These are phyloP conservation scores for Trypanosoma conorhini DNA, from an alignment of 208 protist species.

Conservation along the genomic window DNA sequence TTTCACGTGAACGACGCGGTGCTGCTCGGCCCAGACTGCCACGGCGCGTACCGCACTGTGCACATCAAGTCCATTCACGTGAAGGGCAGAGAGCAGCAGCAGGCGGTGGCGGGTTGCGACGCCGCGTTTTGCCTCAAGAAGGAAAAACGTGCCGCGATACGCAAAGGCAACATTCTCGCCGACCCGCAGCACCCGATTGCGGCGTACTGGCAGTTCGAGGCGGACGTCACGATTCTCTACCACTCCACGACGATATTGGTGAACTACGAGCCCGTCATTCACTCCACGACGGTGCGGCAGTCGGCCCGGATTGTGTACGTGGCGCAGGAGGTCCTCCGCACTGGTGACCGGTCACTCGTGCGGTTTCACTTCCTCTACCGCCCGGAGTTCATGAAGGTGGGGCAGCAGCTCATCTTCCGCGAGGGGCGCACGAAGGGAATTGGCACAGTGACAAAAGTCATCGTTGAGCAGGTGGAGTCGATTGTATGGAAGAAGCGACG, in stretches of 20 bases:
- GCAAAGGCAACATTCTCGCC: slow-evolving; percentile 95
- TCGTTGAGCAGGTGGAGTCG: slow-evolving; percentile 41
- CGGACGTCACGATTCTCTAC: slow-evolving; percentile 97
- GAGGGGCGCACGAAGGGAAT: slow-evolving; percentile 95
- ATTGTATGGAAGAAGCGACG: slow-evolving; percentile 46
- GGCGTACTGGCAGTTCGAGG: slow-evolving; percentile 95
- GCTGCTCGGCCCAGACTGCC: slow-evolving; percentile 93
- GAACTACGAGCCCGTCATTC: slow-evolving; percentile 98
- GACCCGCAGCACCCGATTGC: slow-evolving; percentile 51
- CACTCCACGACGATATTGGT: slow-evolving; percentile 97
- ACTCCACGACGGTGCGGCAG: slow-evolving; percentile 92
- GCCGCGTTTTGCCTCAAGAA: slow-evolving; percentile 95
- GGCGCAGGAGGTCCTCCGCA: slow-evolving; percentile 92
- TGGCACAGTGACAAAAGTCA: slow-evolving; percentile 81
- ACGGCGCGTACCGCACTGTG: slow-evolving; percentile 88
- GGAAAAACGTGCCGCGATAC: slow-evolving; percentile 90
- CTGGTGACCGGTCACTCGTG: slow-evolving; percentile 93
- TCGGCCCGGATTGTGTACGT: slow-evolving; percentile 87
- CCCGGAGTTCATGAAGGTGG: slow-evolving; percentile 93
- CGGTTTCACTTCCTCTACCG: slow-evolving; percentile 94
- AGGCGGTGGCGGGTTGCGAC: slow-evolving; percentile 90
- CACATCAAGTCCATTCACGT: slow-evolving; percentile 95
- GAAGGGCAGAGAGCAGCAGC: slow-evolving; percentile 82
- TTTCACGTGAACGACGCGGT: slow-evolving; percentile 93
- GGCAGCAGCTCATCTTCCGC: slow-evolving; percentile 93